Base-by-base conservation (phyloP, 139 green algal species). In the Dunaliella primolecta region DNA sequence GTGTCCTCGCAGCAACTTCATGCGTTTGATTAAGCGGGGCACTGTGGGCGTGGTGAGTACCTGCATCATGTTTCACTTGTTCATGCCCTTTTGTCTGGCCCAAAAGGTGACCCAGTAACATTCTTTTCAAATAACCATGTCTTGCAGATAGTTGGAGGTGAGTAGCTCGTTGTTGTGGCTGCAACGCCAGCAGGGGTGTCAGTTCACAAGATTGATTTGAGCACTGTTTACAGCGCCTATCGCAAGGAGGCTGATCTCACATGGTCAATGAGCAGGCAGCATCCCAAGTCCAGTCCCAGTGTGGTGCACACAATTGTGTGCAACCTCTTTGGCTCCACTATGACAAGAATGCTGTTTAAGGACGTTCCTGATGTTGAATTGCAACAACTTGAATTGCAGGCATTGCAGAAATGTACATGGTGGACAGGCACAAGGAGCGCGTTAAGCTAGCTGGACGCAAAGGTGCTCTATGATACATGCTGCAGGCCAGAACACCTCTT, bases 371-470 rank as follows among this genome's bases (percentile, higher is more conserved):
- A n/a, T n/a, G n/a, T n/a, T n/a, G n/a, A n/a, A n/a, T n/a, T n/a
- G n/a, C n/a, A n/a, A n/a, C n/a, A n/a, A 64, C 15, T 64, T 64
- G 15, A 25, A 7, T 25, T 64, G 46, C 46, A 64, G 46, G 46
- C 46, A 87, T 87, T 35, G 84, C 84, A 0, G 85, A 88, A 76
- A 84, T 88, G 75, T 33, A 57, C 57, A 84, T 84, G 81, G 57
- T 71, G 75, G n/a, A 80, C 75, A 32, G 11, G n/a, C 2, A 33
- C 30, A 80, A 75, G 24, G 88, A 91, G 88, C 85, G 86, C 37
- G 77, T 91, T 36, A 89, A 91, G 85, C 85, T 91, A 56, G 25
- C 81, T 33, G 83, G 75, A 1, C 70, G 88, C 3, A 84, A 86
- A 2, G 88, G 46, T 64, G 15, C 7, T 7, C 46, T 64, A 15